A percentile compares a stretch with the other conserved stretches of the same genome.
Evolutionary conservation across 2,329 filamentous ascomycete genomes (phyloP).

Genomic region (Polytolypa hystricis): DNA sequence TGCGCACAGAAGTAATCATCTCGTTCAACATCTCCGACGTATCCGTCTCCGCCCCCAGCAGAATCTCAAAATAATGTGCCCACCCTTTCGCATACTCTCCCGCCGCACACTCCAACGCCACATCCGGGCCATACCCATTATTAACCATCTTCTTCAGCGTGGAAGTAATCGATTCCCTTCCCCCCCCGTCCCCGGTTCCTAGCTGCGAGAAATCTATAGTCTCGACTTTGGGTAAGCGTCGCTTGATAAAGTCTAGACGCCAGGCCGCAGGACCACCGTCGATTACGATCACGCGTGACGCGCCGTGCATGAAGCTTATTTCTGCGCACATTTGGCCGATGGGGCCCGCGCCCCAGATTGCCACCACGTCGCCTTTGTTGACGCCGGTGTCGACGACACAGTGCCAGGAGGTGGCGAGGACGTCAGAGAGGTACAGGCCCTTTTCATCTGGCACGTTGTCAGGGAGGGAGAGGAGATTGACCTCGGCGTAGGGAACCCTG

Average conservation of each 20-base stretch:
- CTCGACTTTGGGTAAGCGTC: constrained; percentile 54
- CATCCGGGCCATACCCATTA: constrained; percentile 56
- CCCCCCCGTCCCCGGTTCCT: constrained; percentile 42
- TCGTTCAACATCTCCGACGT: constrained; percentile 55
- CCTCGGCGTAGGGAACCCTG: constrained; percentile 66
- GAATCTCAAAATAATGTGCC: constrained; percentile 49
- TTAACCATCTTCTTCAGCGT: constrained; percentile 62
- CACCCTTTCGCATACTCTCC: constrained; percentile 54
- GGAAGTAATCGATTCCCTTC: constrained; percentile 59
- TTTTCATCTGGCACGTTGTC: constrained; percentile 76
- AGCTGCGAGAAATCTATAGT: constrained; percentile 59
- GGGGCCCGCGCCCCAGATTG: constrained; percentile 74
- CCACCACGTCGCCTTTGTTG: constrained; percentile 64
- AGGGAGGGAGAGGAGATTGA: constrained; percentile 70
- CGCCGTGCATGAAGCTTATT: constrained; percentile 59
- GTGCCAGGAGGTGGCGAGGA: constrained; percentile 71
- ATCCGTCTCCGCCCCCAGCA: constrained; percentile 66
- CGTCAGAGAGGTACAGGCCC: constrained; percentile 69
- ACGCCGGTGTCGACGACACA: constrained; percentile 74
- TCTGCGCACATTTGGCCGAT: constrained; percentile 69
- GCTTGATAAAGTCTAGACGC: constrained; percentile 57
- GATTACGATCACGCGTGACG: constrained; percentile 64
- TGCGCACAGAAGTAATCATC: constrained; percentile 43
- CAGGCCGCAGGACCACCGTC: constrained; percentile 54
- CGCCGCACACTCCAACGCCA: constrained; percentile 56